These are phyloP conservation scores for Climacium dendroides DNA, from an alignment of 225 moss, liverwort and hornwort genomes.

Conservation along the genomic window DNA sequence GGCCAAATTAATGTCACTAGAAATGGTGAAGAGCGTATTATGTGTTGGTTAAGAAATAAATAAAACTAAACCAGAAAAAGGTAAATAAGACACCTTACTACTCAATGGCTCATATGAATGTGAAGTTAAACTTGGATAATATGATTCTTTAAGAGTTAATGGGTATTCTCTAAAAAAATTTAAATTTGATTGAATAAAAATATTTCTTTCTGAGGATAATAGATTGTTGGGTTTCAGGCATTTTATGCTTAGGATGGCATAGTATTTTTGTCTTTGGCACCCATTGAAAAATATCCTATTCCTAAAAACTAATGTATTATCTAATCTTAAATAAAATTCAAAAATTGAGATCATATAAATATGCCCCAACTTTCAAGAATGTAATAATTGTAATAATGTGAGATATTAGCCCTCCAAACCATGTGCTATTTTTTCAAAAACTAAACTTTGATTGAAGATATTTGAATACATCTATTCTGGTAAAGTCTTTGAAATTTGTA, in stretches of 20 bases:
- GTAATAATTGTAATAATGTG: too few relatives aligned
- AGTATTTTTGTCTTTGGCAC: rapidly evolving
- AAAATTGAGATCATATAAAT: too few relatives aligned
- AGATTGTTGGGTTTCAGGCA: not conserved
- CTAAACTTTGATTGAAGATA: not conserved
- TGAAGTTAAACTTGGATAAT: not conserved
- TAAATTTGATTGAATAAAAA: not conserved
- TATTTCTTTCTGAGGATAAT: rapidly evolving
- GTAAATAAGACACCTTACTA: not conserved
- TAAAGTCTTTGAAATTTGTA: not conserved
- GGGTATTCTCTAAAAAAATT: not conserved
- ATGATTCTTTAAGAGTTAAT: not conserved
- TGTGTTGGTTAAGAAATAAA: not conserved
- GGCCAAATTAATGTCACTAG: rapidly evolving
- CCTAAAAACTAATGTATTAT: not conserved
- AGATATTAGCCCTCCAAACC: too few relatives aligned
- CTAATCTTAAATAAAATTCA: too few relatives aligned
- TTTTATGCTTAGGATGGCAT: not conserved
- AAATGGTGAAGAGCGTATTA: not conserved
- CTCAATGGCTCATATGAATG: rapidly evolving
- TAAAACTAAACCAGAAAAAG: not conserved
- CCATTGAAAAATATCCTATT: not conserved
- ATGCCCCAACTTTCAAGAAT: too few relatives aligned
- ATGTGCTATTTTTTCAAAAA: not conserved
- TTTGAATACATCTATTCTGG: rapidly evolving